Base-by-base conservation (phyloP, 192 early-diverging fungal genomes). In the Blastocladiella britannica region DNA sequence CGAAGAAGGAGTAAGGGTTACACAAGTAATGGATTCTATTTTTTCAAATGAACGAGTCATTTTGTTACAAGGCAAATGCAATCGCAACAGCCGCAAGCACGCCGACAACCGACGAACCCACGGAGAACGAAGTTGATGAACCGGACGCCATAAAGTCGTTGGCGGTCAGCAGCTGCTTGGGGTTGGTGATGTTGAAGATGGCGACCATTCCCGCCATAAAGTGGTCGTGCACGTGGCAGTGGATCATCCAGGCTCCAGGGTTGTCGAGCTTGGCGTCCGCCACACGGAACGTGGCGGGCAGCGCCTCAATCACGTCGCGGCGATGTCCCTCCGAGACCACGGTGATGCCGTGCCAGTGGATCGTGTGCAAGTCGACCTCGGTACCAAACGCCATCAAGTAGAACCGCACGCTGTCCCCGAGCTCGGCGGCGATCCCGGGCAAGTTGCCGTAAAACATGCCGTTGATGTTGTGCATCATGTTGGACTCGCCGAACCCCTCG, bases 291-390 rank as follows among this genome's bases (percentile, higher is more conserved):
- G 58, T 60, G 9, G 60, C 55, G 0, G 68, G 63, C 12, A 62
- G 54, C 28, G 70, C 55, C 25, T 70, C 65, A 2, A 72, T 61
- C 20, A 67, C 65, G 58, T 72, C 71, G 12, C 69, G 65, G 25
- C 68, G 62, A 26, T 67, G 65, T 1, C 71, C 71, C 12, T 61
- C 55, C 20, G 57, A 31, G 25, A 72, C 52, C 3, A 67, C 23
- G 0, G 71, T 72, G 4, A 60, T 30, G 5, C 71, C 71, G 59
- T 72, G 71, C 69, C 69, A 70, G 26, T 70, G 69, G 0, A 65
- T 58, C 0, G 64, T 63, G 56, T 69, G 67, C 1, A 43, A 20
- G 54, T 65, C 64, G 2, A 53, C 43, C 25, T 62, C 56, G 0
- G 31, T 52, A 1, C 58, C 26, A 18, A 37, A 18, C 31, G 9